Base-by-base conservation (phyloP, 1,284 basidiomycete species). In the Volvariella surrecta region DNA sequence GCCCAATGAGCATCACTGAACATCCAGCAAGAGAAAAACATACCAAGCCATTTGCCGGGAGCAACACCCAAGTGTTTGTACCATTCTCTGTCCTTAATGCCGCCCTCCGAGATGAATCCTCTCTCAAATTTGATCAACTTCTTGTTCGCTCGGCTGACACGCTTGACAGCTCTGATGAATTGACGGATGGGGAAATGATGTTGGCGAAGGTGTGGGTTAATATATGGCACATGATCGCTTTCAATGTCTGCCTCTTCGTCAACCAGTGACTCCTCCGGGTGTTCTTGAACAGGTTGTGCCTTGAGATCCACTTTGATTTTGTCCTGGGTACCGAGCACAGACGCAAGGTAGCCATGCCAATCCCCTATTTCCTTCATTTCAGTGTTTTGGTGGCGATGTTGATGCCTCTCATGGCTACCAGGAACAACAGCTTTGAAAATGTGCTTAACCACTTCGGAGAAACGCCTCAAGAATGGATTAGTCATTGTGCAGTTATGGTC, bases 21-120 rank as follows among this genome's bases (percentile, higher is more conserved):
- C 28, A 16, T 28, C 13, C 4, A 28, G 17, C 24, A 19, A 40
- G 20, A 39, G 32, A 17, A 42, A 31, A 38, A 64, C 73, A 51
- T 51, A 84, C 90, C 88, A 21, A 90, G 74, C 80, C 86, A 93
- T 55, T 86, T 83, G 19, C 92, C 93, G 4, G 94, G 93, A 3
- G 91, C 89, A 30, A 93, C 89, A 32, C 77, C 89, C 41, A 95
- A 71, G 62, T 94, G 88, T 57, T 72, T 63, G 44, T 70, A 94
- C 90, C 90, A 94, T 58, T 89, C 81, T 21, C 89, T 73, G 46
- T 83, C 82, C 57, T 79, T 82, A 41, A 68, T 64, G 2, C 94
- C 94, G 16, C 73, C 74, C 52, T 85, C 70, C 3, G 79, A 80
- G 52, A 95, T 82, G 63, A 97, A 91, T 8, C 89, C 90, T 43